A percentile compares a stretch with the other conserved stretches of the same genome.
Conservation (phyloP, 495 filamentous ascomycete genomes). For the Patellaria atrata region DNA sequence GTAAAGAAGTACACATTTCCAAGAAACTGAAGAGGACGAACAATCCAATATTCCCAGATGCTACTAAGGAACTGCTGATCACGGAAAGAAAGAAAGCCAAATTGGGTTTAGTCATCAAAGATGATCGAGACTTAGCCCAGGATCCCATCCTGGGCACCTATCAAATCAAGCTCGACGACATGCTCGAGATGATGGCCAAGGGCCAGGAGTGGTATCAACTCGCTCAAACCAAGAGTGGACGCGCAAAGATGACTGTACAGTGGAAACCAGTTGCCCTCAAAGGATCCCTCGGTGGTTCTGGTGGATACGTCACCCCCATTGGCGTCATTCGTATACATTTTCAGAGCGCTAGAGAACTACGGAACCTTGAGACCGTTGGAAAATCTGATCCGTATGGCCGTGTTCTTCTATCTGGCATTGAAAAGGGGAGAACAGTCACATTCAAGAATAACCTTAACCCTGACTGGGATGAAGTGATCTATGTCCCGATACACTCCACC, state of each 20-base stretch:
- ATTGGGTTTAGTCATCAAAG: constrained; percentile 83
- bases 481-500: constrained; percentile 78
- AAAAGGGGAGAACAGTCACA: constrained; percentile 83
- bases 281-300: constrained; percentile 54
- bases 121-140: constrained; percentile 71
- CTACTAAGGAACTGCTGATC: constrained; percentile 81
- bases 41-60: constrained; percentile 84
- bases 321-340: constrained; percentile 93
- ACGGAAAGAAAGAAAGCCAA: constrained; percentile 82
- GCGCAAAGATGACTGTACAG: constrained; percentile 73
- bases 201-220: constrained; percentile 95
- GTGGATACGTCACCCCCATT: constrained; percentile 84
- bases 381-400: constrained; percentile 93
- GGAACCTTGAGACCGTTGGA: constrained; percentile 88
- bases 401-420: constrained; percentile 74
- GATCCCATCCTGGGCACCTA: constrained; percentile 82
- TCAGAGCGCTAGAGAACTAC: constrained; percentile 62
- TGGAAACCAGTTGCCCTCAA: constrained; percentile 90
- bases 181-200: constrained; percentile 80
- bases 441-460: constrained; percentile 93
- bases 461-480: constrained; percentile 90
- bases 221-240: constrained; percentile 63
- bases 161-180: constrained; percentile 85
- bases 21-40: constrained; percentile 91
- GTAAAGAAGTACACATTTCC: constrained; percentile 70